Evolutionary conservation across 2,329 filamentous ascomycete genomes (phyloP), one percentile per base, ranked within the genome.

Genomic region (Dryadomyces sulphureus): DNA sequence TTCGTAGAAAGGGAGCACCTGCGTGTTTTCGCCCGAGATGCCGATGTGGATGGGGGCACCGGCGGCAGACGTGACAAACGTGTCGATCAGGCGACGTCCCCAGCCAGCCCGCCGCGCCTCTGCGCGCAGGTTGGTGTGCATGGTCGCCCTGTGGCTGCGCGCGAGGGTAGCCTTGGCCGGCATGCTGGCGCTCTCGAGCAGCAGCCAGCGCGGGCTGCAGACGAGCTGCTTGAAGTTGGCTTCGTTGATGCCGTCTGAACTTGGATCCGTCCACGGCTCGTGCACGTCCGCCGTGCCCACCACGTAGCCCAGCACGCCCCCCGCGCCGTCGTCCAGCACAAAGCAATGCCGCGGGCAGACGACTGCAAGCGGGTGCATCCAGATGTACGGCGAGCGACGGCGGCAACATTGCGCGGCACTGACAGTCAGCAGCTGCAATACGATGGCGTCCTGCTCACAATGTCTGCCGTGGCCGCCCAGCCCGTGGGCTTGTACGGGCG

Each of bases 301-400:
- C 49, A 68, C 67, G 58, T 73, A 73, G n/a, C 69, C 69, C 30
- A 70, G 68, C 1, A 60, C 64, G 7, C 41, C 50, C 3, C 67
- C 69, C 4, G 52, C 38, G 38, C 68, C 68, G 54, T 71, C 65
- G 56, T 71, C 69, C 14, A 73, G 62, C 11, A 72, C 63, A 55
- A 68, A 65, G 60, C 66, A 69, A 14, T 64, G 65, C 11, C 50
- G 36, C 0, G 68, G 67, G 8, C 60, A 67, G 48, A 72, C 65
- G 52, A 63, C 58, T 16, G 66, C 69, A 61, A 66, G 72, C 34
- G 64, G 68, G 54, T 71, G 68, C 8, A 67, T 69, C 69, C 69
- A 73, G 54, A 72, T 52, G 57, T 72, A 72, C 1, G 68, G 68
- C 14, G 66, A 61, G 25, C 69, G 62, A 63, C 0, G 64, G 63